Conservation (phyloP, 805 yeast genomes). For the Saccharomyces jurei region DNA sequence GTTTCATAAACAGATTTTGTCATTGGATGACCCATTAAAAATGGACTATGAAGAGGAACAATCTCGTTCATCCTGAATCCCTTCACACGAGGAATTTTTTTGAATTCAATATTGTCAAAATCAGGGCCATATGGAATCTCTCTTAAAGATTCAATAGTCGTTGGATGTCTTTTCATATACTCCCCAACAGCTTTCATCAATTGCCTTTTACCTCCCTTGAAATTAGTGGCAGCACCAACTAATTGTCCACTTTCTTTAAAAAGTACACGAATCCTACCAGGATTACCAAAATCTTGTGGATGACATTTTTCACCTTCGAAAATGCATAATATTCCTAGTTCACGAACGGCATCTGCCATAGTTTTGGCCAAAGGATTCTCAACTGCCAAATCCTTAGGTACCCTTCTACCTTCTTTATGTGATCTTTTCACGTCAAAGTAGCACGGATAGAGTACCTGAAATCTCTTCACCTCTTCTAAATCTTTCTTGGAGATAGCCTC, state of each 20-base stretch:
- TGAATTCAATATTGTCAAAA: conserved; percentile 45
- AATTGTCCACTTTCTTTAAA: conserved; percentile 45
- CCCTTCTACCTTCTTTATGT: conserved; percentile 78
- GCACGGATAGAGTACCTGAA: conserved; percentile 82
- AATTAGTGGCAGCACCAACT: conserved; percentile 20
- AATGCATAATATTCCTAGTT: conserved; percentile 32
- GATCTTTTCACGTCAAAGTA: conserved; percentile 78
- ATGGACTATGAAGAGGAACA: conserved; percentile 80
- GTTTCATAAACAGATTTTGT: conserved; percentile 59
- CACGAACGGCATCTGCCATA: conserved; percentile 60
- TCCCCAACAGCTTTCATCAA: conserved; percentile 52
- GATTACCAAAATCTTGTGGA: conserved; percentile 95
- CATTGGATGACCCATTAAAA: conserved; percentile 77
- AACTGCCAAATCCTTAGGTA: conserved; percentile 58
- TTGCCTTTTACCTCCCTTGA: conserved; percentile 49
- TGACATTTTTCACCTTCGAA: conserved; percentile 79
- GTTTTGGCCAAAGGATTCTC: conserved; percentile 82
- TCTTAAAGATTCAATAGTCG: conserved; percentile 55
- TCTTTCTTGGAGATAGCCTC: conserved; percentile 43
- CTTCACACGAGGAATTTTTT: conserved; percentile 65
- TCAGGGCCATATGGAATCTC: conserved; percentile 63
- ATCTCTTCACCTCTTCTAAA: conserved; percentile 51
- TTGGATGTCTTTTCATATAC: conserved; percentile 58
- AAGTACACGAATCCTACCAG: conserved; percentile 85
- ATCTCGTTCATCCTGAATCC: conserved; percentile 82